Base-by-base conservation (phyloP, 257 asterid genomes). In the Plantago major region DNA sequence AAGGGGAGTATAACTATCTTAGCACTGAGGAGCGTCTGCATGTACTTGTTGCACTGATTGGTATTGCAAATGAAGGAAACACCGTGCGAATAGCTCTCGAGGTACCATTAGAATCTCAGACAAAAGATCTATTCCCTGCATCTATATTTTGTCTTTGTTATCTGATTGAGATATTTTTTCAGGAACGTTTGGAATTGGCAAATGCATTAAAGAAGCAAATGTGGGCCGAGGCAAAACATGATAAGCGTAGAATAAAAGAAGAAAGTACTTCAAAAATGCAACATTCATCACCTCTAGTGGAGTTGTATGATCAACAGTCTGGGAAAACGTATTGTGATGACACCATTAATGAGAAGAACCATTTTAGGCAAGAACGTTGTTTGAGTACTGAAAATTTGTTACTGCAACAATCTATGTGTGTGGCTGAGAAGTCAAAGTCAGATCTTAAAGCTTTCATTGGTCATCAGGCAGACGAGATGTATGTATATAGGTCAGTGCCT, bases 131-230 rank as follows among this genome's bases (percentile, higher is more conserved):
- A 46, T 43, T 40, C 47, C 63, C 58, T 67, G 67, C 69, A 37
- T 61, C 73, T 59, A 60, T 60, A 42, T 54, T 63, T 42, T 66
- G 54, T 48, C 11, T 67, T 37, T 60, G 54, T 57, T 69, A 56
- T 49, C 58, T 69, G 58, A 72, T 49, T 22, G 28, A 52, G 67
- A 43, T 47, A 59, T 44, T 62, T 67, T 78, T 82, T 44, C 80
- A 90, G 98, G 96, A 86, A 75, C 98, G 98, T 53, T 68, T 85
- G 71, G 98, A 88, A 76, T 94, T 96, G n/a, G 98, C 96, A 46
- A 85, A 78, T 81, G 86, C 96, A 54, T 71, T 90, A 74, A 90
- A 88, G 83, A 90, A 90, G 81, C 98, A 90, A 76, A 84, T 91
- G 86, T 91, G 95, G 96, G 91, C 94, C 0, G 96, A 88, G 73